These are phyloP conservation scores for Vitis amurensis DNA, from an alignment of 164 flowering plant species.

Conservation along the genomic window DNA sequence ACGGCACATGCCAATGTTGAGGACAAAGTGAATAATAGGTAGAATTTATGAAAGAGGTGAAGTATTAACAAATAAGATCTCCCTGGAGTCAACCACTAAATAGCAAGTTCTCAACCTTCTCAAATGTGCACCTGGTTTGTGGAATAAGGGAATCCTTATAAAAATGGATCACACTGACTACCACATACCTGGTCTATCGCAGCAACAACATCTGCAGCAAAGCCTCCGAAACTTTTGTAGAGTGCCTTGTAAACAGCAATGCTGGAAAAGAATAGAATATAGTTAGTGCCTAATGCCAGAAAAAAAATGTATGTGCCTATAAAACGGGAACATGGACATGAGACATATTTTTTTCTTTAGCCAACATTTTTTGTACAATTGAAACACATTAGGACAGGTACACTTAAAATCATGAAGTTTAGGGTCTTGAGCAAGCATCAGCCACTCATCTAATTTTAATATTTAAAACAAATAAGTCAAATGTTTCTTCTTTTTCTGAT, in stretches of 20 bases:
- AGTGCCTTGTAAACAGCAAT: constrained; percentile 94
- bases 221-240: constrained; percentile 97
- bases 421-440: too few relatives aligned
- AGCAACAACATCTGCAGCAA: constrained; percentile 99
- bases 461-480: too few relatives aligned
- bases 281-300: background rate
- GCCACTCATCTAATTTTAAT: too few relatives aligned
- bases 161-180: background rate
- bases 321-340: background rate
- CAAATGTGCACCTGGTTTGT: too few relatives aligned
- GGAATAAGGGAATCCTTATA: background rate
- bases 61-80: background rate
- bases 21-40: too few relatives aligned
- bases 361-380: too few relatives aligned
- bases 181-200: constrained; percentile 90
- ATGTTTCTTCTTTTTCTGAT: too few relatives aligned
- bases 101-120: background rate
- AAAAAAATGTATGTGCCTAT: background rate
- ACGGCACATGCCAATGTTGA: too few relatives aligned
- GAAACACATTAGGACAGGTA: too few relatives aligned
- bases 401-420: too few relatives aligned
- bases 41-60: background rate
- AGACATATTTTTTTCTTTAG: background rate
- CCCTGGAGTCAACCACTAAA: background rate
- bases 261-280: constrained; percentile 39